Conservation (phyloP, 768 basidiomycete species). For the Phanerochaete carnosa region DNA sequence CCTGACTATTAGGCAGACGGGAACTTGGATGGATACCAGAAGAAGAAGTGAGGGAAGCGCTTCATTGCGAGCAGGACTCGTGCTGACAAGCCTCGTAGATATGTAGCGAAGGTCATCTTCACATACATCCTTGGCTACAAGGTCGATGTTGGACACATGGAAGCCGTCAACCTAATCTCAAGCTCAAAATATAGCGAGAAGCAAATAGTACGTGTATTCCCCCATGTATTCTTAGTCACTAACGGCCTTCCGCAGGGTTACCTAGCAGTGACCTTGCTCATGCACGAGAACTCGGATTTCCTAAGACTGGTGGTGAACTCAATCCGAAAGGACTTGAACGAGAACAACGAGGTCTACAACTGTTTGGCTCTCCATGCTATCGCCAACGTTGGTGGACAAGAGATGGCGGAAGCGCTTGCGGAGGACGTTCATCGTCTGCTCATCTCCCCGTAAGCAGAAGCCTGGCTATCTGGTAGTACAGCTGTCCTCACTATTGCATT, state of each 20-base stretch:
- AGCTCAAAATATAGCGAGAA: constrained; percentile 97
- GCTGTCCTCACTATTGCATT: constrained; percentile 13
- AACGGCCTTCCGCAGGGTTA: constrained; percentile 67
- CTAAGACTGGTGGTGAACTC: constrained; percentile 96
- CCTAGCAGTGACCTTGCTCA: constrained; percentile 91
- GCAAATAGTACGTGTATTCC: constrained; percentile 76
- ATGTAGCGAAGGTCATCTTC: constrained; percentile 98
- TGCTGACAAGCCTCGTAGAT: constrained; percentile 45
- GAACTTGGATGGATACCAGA: constrained; percentile 86
- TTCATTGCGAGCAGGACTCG: not conserved
- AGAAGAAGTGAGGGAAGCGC: constrained; percentile 67
- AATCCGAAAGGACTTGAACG: constrained; percentile 94
- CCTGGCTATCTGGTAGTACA: not conserved
- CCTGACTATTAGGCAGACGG: constrained; percentile 49
- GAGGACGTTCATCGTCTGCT: constrained; percentile 93
- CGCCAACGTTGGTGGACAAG: constrained; percentile 95
- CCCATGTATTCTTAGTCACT: not conserved
- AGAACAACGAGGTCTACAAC: constrained; percentile 91
- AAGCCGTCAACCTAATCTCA: constrained; percentile 96
- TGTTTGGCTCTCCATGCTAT: constrained; percentile 97
- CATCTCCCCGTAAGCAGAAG: constrained; percentile 77
- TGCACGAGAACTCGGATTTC: constrained; percentile 99
- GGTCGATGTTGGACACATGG: constrained; percentile 99
- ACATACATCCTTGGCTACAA: constrained; percentile 99
- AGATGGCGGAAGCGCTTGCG: constrained; percentile 95